Evolutionary conservation across 2,329 filamentous ascomycete genomes (phyloP).

Genomic region (Seiridium unicorne): DNA sequence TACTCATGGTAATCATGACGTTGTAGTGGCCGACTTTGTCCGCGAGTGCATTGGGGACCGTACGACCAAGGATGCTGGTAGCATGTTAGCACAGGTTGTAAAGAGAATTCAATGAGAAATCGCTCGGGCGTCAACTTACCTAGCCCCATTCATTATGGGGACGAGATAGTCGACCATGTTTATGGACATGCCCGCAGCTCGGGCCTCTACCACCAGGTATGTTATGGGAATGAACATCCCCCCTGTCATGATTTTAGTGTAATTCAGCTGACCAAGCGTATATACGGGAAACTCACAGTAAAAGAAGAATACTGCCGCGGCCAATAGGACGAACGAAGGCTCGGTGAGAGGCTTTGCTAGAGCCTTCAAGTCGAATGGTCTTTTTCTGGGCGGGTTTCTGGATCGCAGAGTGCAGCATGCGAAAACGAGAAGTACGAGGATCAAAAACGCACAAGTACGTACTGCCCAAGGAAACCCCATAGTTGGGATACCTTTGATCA

Average conservation of each 20-base stretch:
- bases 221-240: conserved; percentile 55
- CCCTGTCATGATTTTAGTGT: not conserved
- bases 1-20: conserved; percentile 36
- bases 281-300: conserved; percentile 30
- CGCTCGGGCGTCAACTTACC: conserved; percentile 4
- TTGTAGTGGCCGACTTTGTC: conserved; percentile 27
- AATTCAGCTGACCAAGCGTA: too few relatives aligned
- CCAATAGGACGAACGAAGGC: conserved; percentile 38
- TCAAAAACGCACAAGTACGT: conserved; percentile 33
- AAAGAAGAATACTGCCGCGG: conserved; percentile 51
- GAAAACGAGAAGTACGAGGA: conserved; percentile 29
- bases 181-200: conserved; percentile 43
- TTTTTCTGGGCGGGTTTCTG: conserved; percentile 30
- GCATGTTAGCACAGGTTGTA: too few relatives aligned
- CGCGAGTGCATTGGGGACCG: conserved; percentile 16
- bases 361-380: conserved; percentile 42
- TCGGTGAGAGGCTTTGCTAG: conserved; percentile 48
- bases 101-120: too few relatives aligned
- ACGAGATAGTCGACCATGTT: conserved; percentile 50
- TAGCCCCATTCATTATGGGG: conserved; percentile 49
- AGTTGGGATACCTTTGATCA: conserved; percentile 47
- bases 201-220: conserved; percentile 45
- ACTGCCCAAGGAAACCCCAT: conserved; percentile 40
- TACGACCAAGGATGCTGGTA: conserved; percentile 20
- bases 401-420: conserved; percentile 29